phyloP scores from a whole-genome alignment of 2,329 filamentous ascomycete species.

The Alternaria atra region DNA sequence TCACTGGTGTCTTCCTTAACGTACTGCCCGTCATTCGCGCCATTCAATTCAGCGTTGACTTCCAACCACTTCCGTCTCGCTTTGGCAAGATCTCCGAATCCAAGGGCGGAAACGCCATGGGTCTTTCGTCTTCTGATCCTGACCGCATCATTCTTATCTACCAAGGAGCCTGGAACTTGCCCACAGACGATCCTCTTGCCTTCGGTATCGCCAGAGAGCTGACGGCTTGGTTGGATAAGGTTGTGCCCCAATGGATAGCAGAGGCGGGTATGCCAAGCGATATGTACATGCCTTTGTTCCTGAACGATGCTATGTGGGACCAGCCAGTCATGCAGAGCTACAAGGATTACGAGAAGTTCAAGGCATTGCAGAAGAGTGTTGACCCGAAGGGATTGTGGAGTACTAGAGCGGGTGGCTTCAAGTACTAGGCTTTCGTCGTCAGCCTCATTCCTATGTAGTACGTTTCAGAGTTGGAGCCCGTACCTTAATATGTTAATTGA shows the following conservation, averaged over 20 bases:
- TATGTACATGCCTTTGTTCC: conserved; percentile 32
- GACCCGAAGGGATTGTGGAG: conserved; percentile 35
- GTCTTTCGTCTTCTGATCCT: conserved; percentile 29
- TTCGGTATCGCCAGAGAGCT: conserved; percentile 26
- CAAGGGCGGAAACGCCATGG: conserved; percentile 39
- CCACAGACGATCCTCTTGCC: conserved; percentile 24
- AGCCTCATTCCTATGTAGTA: background rate
- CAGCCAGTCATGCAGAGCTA: conserved; percentile 34
- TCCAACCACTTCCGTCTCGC: conserved; percentile 33
- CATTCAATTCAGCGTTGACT: conserved; percentile 34
- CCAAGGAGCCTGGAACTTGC: conserved; percentile 28
- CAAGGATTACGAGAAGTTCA: conserved; percentile 29
- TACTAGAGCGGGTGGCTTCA: conserved; percentile 31
- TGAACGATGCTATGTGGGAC: conserved; percentile 36
- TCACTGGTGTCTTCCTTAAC: conserved; percentile 37
- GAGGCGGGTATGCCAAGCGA: conserved; percentile 28
- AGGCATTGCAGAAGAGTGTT: conserved; percentile 28
- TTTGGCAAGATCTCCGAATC: conserved; percentile 27
- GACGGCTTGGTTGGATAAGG: conserved; percentile 33
- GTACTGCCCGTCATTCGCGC: conserved; percentile 15
- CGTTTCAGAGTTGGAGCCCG: background rate
- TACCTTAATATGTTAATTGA: background rate
- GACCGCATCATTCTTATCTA: conserved; percentile 34
- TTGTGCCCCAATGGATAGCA: conserved; percentile 33
- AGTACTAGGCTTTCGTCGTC: conserved; percentile 19